Conservation (phyloP, 345 rosid species). For the Populus deltoides region DNA sequence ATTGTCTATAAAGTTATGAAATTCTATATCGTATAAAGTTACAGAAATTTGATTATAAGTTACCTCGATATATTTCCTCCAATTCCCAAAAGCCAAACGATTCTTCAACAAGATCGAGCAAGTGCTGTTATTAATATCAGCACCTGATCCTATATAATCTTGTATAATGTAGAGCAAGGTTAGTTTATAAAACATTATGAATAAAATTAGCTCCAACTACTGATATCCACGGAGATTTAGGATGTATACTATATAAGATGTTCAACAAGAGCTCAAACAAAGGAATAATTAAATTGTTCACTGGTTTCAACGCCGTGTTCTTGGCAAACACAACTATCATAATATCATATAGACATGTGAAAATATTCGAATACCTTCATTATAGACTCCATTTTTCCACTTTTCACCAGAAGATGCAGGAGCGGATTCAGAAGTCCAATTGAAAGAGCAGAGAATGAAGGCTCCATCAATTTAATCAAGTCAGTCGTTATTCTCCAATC, state of each 20-base stretch:
- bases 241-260: not conserved
- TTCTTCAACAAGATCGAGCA: conserved; percentile 62
- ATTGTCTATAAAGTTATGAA: not conserved
- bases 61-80: conserved; percentile 98
- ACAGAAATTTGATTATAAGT: not conserved
- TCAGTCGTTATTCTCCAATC: conserved; percentile 67
- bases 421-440: conserved; percentile 74
- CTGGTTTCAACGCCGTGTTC: not conserved
- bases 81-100: conserved; percentile 74
- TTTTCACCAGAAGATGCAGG: conserved; percentile 68
- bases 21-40: not conserved
- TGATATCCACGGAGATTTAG: not conserved
- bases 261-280: not conserved
- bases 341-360: not conserved
- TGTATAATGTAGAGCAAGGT: conserved; percentile 22
- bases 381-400: conserved; percentile 82
- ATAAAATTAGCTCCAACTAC: not conserved
- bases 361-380: conserved; percentile 52
- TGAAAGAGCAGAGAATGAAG: conserved; percentile 53
- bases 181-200: conserved; percentile 1
- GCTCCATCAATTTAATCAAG: conserved; percentile 65
- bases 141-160: conserved; percentile 58
- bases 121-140: conserved; percentile 53
- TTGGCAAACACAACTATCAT: not conserved
- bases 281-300: not conserved